Percentiles rank a stretch among this genome's conserved stretches.
phyloP scores from a whole-genome alignment of 2,329 filamentous ascomycete species.

The Arthrobotrys megalospora region DNA sequence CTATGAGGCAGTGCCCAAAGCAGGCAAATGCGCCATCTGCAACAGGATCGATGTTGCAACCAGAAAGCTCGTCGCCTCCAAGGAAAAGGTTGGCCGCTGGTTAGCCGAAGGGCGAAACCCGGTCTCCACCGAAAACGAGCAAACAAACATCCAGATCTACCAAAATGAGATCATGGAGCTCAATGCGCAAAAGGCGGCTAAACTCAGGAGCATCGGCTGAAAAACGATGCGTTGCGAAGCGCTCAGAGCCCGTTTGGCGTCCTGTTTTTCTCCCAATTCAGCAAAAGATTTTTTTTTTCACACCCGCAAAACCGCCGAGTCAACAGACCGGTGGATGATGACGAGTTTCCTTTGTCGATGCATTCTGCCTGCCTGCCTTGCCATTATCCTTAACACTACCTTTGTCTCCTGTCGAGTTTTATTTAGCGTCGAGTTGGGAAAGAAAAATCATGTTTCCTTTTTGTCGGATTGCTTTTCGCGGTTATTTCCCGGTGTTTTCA shows the following conservation, averaged over 20 bases:
- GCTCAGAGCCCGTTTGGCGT: constrained; percentile 60
- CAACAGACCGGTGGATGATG: constrained; percentile 28
- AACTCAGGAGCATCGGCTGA: constrained; percentile 64
- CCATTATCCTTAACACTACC: constrained; percentile 35
- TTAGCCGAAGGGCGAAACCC: constrained; percentile 65
- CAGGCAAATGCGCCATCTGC: constrained; percentile 84
- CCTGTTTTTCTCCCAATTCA: constrained; percentile 49
- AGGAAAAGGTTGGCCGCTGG: constrained; percentile 65
- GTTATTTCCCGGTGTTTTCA: constrained; percentile 44
- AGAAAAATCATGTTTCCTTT: constrained; percentile 53
- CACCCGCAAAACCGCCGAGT: constrained; percentile 42
- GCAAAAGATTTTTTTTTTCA: constrained; percentile 36
- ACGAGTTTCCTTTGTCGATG: constrained; percentile 41
- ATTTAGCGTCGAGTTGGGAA: constrained; percentile 60
- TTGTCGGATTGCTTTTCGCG: constrained; percentile 52
- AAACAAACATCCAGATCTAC: constrained; percentile 63
- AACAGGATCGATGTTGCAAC: constrained; percentile 78
- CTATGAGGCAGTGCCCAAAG: constrained; percentile 78
- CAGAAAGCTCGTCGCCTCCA: constrained; percentile 64
- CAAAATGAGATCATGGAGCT: constrained; percentile 65
- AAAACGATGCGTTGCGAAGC: constrained; percentile 61
- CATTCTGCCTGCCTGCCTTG: constrained; percentile 46
- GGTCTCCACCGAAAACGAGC: constrained; percentile 65
- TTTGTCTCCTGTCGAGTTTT: constrained; percentile 60
- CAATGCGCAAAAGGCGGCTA: constrained; percentile 64